phyloP scores from a whole-genome alignment of 2,329 filamentous ascomycete species.

The Aspergillus glaucus region DNA sequence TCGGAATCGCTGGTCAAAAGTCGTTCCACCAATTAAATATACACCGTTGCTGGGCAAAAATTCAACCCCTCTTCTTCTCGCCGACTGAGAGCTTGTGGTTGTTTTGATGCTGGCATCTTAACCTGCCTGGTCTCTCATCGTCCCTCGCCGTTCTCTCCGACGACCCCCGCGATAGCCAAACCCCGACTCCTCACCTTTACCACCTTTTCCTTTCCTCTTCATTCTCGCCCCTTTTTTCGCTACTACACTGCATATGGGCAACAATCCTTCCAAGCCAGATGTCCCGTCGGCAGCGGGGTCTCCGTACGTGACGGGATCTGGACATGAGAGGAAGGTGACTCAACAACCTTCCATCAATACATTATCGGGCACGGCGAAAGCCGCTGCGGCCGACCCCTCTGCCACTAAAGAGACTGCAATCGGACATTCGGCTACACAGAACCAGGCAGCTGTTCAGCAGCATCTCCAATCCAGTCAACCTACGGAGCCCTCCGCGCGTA shows the following conservation, averaged over 20 bases:
- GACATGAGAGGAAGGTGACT: constrained; percentile 33
- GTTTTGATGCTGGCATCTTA: constrained; percentile 19
- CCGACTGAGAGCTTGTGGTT: constrained; percentile 1
- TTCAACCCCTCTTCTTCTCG: constrained; percentile 1
- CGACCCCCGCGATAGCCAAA: background rate
- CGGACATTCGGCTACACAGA: constrained; percentile 31
- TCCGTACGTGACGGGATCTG: constrained; percentile 16
- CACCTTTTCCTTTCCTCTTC: background rate
- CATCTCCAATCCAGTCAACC: constrained; percentile 36
- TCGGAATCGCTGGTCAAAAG: background rate
- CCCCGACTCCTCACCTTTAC: constrained; percentile 4
- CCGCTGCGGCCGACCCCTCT: constrained; percentile 38
- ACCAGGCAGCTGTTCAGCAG: constrained; percentile 33
- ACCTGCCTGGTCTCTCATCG: constrained; percentile 6
- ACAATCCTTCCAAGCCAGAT: constrained; percentile 42
- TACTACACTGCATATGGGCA: constrained; percentile 38
- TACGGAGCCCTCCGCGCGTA: constrained; percentile 24
- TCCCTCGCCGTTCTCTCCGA: constrained; percentile 1
- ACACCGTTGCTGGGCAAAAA: background rate
- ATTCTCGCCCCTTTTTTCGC: background rate
- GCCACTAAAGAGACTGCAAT: constrained; percentile 39
- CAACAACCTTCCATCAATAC: constrained; percentile 38
- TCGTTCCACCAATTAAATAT: background rate
- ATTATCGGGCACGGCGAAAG: constrained; percentile 31
- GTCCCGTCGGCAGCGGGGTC: constrained; percentile 20